phyloP scores from a whole-genome alignment of 1,284 basidiomycete species.

The Ceratobasidium sp. region DNA sequence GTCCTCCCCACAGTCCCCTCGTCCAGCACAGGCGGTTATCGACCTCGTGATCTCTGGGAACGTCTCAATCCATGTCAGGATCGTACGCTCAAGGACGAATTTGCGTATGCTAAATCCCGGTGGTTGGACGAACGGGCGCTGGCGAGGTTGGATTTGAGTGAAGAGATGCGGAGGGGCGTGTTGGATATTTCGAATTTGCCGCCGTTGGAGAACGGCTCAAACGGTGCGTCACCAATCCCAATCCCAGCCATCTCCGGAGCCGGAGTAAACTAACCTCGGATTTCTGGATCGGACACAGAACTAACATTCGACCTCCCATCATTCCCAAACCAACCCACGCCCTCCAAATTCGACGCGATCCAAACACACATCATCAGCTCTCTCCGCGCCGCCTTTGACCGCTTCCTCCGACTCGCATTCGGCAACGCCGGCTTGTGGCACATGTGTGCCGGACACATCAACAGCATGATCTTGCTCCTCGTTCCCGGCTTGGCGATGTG shows the following conservation, averaged over 20 bases:
- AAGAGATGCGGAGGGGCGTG: background rate
- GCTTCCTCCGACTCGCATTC: conserved; percentile 32
- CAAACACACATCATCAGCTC: background rate
- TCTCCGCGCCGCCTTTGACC: background rate
- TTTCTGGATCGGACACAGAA: background rate
- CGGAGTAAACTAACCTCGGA: background rate
- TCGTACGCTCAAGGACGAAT: background rate
- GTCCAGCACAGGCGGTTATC: conserved; percentile 5
- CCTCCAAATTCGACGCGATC: conserved; percentile 21
- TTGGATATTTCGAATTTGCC: background rate
- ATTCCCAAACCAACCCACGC: conserved; percentile 34
- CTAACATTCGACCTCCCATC: conserved; percentile 27
- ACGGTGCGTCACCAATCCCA: background rate
- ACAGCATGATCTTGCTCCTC: background rate
- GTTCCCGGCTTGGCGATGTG: conserved; percentile 15
- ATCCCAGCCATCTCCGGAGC: too few relatives aligned
- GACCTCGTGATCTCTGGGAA: conserved; percentile 31
- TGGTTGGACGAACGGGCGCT: background rate
- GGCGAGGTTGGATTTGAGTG: background rate
- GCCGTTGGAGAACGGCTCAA: background rate
- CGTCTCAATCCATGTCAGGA: conserved; percentile 24
- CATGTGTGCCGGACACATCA: background rate
- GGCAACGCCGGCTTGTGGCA: conserved; percentile 31
- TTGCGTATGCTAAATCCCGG: background rate
- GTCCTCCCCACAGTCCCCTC: conserved; percentile 34